phyloP scores from a whole-genome alignment of 768 basidiomycete genomes.

The Calocybe gangraenosa region DNA sequence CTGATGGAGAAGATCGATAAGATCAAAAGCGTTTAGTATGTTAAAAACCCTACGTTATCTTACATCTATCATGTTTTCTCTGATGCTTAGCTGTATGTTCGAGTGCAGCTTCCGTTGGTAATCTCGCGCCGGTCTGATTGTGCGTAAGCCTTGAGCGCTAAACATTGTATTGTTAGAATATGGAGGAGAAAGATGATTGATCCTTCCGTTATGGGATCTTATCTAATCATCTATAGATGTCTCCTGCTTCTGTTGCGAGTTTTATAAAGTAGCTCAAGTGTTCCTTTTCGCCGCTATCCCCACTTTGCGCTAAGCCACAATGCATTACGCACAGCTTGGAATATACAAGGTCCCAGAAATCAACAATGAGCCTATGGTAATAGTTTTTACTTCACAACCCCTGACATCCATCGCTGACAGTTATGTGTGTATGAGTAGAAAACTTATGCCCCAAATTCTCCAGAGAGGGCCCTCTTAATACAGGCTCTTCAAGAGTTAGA shows the following conservation, averaged over 20 bases:
- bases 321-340: constrained; percentile 75
- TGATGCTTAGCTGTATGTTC: too few species aligned
- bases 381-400: constrained; percentile 12
- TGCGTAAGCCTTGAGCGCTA: not conserved
- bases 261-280: constrained; percentile 13
- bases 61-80: too few species aligned
- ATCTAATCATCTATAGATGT: constrained; percentile 6
- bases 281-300: constrained; percentile 2
- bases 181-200: constrained; percentile 8
- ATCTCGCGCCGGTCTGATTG: too few species aligned
- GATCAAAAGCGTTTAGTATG: too few species aligned
- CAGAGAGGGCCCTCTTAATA: constrained; percentile 70
- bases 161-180: not conserved
- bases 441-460: constrained; percentile 72
- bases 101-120: too few species aligned
- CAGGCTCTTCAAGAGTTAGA: constrained; percentile 79
- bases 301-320: constrained; percentile 27
- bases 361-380: constrained; percentile 93
- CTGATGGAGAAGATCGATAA: too few species aligned
- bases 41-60: too few species aligned
- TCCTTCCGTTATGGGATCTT: constrained; percentile 14
- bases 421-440: constrained; percentile 37
- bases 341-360: constrained; percentile 80
- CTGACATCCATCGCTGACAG: not conserved
- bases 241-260: not conserved